Percentiles rank a stretch among this genome's conserved stretches.
These are phyloP conservation scores for Apiotrichum akiyoshidainum DNA, from an alignment of 1,284 basidiomycete genomes.

Conservation along the genomic window DNA sequence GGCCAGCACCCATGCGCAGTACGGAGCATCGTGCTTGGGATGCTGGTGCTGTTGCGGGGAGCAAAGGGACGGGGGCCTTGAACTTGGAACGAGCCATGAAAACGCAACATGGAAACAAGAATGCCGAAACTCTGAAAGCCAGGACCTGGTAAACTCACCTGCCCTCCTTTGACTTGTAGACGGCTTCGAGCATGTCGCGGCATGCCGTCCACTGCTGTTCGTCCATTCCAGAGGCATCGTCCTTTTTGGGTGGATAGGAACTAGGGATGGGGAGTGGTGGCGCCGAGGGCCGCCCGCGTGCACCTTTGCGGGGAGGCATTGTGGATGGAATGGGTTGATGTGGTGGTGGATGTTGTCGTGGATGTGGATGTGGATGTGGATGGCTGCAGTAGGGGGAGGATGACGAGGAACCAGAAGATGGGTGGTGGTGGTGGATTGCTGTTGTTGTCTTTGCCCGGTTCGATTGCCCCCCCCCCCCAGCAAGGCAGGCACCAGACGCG, in stretches of 20 bases:
- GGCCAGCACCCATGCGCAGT: no score
- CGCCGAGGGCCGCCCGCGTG: conserved; percentile 11
- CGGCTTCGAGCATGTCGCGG: conserved; percentile 38
- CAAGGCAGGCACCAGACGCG: no score
- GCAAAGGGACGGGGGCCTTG: no score
- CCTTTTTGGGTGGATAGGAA: conserved; percentile 33
- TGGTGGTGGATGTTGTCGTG: neutral
- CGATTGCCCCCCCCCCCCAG: no score
- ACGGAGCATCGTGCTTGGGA: no score
- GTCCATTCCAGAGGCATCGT: conserved; percentile 27
- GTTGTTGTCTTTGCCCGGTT: no score
- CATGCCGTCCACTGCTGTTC: conserved; percentile 40
- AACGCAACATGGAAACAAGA: no score
- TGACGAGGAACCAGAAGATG: no score
- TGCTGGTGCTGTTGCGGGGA: no score
- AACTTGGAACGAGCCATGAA: no score
- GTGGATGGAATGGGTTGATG: neutral
- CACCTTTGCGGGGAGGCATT: conserved; percentile 1
- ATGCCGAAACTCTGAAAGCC: neutral
- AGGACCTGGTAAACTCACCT: conserved; percentile 27
- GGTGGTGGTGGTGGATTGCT: no score
- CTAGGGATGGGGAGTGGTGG: conserved; percentile 23
- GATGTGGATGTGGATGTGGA: neutral
- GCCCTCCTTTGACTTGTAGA: conserved; percentile 42
- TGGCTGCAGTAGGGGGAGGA: no score